These are phyloP conservation scores for Periconia sp. DNA, from an alignment of 2,329 filamentous ascomycete genomes.

Conservation along the genomic window DNA sequence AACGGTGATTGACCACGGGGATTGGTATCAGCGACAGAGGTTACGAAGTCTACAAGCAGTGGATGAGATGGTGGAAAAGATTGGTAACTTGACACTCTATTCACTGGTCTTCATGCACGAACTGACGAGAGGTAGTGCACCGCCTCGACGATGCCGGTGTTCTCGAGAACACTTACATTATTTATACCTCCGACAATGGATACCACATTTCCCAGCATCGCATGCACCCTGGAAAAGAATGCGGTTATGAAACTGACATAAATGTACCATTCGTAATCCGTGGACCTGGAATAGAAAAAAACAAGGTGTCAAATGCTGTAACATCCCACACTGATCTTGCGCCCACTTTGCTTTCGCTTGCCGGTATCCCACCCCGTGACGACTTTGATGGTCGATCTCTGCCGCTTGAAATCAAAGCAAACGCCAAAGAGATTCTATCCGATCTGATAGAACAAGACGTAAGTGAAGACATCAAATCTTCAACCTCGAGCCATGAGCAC, in stretches of 20 bases:
- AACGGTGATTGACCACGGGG: conserved; percentile 56
- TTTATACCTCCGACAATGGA: conserved; percentile 50
- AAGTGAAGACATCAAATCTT: conserved; percentile 33
- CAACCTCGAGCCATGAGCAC: conserved; percentile 37
- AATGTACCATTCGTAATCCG: conserved; percentile 49
- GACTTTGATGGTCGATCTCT: conserved; percentile 49
- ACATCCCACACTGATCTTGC: conserved; percentile 49
- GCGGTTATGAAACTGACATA: conserved; percentile 48
- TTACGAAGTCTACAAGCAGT: conserved; percentile 59
- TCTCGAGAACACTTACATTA: conserved; percentile 56
- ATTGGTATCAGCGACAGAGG: conserved; percentile 58
- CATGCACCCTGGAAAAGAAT: conserved; percentile 48
- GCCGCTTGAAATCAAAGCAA: no score
- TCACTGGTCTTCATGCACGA: no score
- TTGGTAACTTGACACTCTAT: no score
- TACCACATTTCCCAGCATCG: conserved; percentile 49
- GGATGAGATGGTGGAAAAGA: conserved; percentile 62
- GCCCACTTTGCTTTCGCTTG: conserved; percentile 44
- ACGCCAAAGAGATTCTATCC: no score
- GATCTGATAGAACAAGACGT: no score
- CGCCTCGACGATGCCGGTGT: conserved; percentile 50
- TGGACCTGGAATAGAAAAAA: conserved; percentile 42
- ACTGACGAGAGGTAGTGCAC: conserved; percentile 48
- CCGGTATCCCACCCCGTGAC: conserved; percentile 27
- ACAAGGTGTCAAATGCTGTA: conserved; percentile 35